phyloP scores from a whole-genome alignment of 306 rosid genomes.

The Trifolium fragiferum region DNA sequence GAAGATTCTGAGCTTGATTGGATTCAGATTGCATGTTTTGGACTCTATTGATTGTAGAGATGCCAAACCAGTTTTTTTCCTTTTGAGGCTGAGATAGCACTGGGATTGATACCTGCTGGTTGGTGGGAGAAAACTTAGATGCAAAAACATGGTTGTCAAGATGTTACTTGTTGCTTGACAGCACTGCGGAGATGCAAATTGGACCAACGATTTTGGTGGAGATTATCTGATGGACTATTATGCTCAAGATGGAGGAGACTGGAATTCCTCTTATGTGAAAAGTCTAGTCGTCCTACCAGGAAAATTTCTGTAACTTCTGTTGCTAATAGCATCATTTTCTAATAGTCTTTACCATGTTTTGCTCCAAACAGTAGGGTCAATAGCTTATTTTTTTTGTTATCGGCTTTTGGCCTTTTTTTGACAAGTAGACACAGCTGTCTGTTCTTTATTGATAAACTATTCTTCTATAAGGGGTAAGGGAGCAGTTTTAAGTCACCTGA shows the following conservation, averaged over 20 bases:
- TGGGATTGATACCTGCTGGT: conserved; percentile 72
- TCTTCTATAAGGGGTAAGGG: neutral
- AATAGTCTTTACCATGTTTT: neutral
- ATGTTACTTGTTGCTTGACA: conserved; percentile 30
- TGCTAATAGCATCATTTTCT: neutral
- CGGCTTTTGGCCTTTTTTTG: neutral
- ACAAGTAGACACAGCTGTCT: neutral
- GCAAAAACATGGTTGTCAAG: conserved; percentile 47
- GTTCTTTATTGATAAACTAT: neutral
- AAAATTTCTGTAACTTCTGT: conserved; percentile 42
- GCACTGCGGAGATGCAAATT: conserved; percentile 37
- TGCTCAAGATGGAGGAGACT: conserved; percentile 88
- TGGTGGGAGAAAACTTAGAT: conserved; percentile 80
- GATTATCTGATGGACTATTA: conserved; percentile 95
- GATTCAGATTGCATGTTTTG: conserved; percentile 93
- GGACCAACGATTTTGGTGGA: conserved; percentile 51
- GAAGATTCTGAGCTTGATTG: conserved; percentile 87
- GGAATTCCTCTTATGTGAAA: conserved; percentile 86
- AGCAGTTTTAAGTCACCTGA: no score
- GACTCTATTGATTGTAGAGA: conserved; percentile 95
- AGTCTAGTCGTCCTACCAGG: conserved; percentile 56
- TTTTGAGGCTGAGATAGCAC: conserved; percentile 84
- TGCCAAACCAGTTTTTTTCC: conserved; percentile 80
- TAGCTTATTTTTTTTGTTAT: neutral
- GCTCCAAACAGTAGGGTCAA: neutral